Percentiles rank a stretch among this genome's conserved stretches.
These are phyloP conservation scores for Wickerhamomyces bovis DNA, from an alignment of 805 yeast species.

Conservation along the genomic window DNA sequence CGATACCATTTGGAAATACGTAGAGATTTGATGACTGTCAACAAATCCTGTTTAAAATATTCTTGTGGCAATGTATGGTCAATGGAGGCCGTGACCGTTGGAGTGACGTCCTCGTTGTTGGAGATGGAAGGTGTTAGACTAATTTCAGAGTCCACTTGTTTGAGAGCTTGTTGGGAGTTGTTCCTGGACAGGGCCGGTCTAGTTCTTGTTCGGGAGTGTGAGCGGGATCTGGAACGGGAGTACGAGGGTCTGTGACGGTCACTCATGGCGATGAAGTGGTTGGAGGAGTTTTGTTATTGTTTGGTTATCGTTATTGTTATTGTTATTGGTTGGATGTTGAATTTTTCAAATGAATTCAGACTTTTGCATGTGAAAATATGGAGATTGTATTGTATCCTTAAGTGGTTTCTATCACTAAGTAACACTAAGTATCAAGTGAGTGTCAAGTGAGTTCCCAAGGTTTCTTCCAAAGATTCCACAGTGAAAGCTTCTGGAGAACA, in stretches of 20 bases:
- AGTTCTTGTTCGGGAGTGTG: conserved; percentile 8
- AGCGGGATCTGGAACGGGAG: conserved; percentile 15
- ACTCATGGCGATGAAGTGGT: neutral
- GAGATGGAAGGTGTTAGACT: neutral
- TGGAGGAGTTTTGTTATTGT: neutral
- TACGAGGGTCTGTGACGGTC: conserved; percentile 3
- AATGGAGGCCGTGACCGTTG: conserved; percentile 47
- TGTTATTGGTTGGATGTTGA: neutral
- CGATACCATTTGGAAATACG: conserved; percentile 75
- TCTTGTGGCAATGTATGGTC: conserved; percentile 79
- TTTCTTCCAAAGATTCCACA: too few species aligned
- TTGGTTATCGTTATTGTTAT: neutral
- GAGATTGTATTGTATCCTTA: too few species aligned
- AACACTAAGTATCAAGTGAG: too few species aligned
- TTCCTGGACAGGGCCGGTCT: neutral
- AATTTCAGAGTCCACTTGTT: neutral
- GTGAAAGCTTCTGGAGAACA: too few species aligned
- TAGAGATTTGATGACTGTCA: conserved; percentile 56
- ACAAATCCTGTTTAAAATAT: conserved; percentile 76
- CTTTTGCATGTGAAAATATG: too few species aligned
- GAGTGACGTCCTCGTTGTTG: conserved; percentile 28
- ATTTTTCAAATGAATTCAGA: too few species aligned
- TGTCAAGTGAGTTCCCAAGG: too few species aligned
- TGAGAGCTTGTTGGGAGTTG: neutral
- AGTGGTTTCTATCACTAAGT: too few species aligned